These are phyloP conservation scores for Leishmania martiniquensis DNA, from an alignment of 208 protist species.

Conservation along the genomic window DNA sequence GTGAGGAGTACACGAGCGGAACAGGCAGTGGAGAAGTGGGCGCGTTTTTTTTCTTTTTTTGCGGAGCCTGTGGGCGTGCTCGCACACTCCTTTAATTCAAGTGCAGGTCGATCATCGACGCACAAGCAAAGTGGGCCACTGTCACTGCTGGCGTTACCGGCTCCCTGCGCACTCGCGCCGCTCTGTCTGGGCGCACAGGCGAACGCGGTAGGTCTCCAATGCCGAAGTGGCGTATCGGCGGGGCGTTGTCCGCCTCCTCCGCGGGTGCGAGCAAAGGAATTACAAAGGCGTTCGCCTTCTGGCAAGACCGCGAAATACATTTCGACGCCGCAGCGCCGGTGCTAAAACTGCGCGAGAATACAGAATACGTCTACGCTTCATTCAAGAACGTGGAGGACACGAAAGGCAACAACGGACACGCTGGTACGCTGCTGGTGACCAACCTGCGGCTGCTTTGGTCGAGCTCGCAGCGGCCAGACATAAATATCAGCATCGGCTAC, in stretches of 20 bases:
- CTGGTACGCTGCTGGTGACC: slow-evolving; percentile 91
- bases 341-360: slow-evolving; percentile 63
- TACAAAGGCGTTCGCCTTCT: slow-evolving; percentile 69
- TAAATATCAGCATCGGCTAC: slow-evolving; percentile 96
- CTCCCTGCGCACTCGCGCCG: background rate
- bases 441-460: slow-evolving; percentile 97
- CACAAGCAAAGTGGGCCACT: background rate
- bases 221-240: background rate
- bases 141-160: background rate
- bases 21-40: too few relatives aligned
- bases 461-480: slow-evolving; percentile 31
- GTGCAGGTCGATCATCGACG: background rate
- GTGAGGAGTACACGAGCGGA: too few relatives aligned
- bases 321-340: slow-evolving; percentile 80
- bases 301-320: slow-evolving; percentile 96
- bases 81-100: background rate
- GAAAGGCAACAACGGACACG: slow-evolving; percentile 95
- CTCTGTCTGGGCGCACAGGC: background rate
- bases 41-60: too few relatives aligned
- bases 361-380: slow-evolving; percentile 82
- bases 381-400: slow-evolving; percentile 94
- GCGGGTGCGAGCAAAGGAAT: slow-evolving; percentile 25
- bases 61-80: too few relatives aligned
- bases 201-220: background rate
- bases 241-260: slow-evolving; percentile 7